Conservation (phyloP, 306 rosid genomes). For the Geum urbanum region DNA sequence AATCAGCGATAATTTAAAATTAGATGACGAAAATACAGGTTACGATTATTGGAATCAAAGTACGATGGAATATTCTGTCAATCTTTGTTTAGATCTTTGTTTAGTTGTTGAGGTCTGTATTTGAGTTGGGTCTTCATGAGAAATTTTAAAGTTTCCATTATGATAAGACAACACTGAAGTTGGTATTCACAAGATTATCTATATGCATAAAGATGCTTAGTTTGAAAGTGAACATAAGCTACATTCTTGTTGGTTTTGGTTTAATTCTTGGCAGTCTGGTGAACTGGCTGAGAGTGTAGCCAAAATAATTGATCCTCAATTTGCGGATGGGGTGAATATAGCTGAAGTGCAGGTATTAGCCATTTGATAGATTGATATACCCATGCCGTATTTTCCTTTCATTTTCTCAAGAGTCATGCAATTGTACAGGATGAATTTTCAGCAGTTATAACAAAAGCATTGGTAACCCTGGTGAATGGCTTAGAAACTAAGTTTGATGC, state of each 20-base stretch:
- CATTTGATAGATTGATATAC: slow-evolving; percentile 12
- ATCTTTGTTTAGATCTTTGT: neutral
- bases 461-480: slow-evolving; percentile 90
- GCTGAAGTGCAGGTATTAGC: slow-evolving; percentile 87
- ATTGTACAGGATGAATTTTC: slow-evolving; percentile 90
- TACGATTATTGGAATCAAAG: neutral
- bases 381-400: slow-evolving; percentile 10
- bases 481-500: slow-evolving; percentile 91
- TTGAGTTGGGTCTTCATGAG: neutral
- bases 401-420: slow-evolving; percentile 23
- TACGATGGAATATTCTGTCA: neutral
- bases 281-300: slow-evolving; percentile 93
- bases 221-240: slow-evolving; percentile 21
- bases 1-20: neutral
- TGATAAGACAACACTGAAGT: neutral
- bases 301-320: slow-evolving; percentile 80
- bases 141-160: neutral
- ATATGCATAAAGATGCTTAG: slow-evolving; percentile 26
- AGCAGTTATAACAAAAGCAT: slow-evolving; percentile 83
- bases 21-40: neutral
- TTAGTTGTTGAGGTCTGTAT: slow-evolving; percentile 8
- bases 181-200: neutral
- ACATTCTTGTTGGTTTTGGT: slow-evolving; percentile 24
- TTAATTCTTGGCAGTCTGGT: slow-evolving; percentile 65
- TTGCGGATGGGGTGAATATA: slow-evolving; percentile 78